These are phyloP conservation scores for Withania somnifera DNA, from an alignment of 305 asterid species.

Conservation along the genomic window DNA sequence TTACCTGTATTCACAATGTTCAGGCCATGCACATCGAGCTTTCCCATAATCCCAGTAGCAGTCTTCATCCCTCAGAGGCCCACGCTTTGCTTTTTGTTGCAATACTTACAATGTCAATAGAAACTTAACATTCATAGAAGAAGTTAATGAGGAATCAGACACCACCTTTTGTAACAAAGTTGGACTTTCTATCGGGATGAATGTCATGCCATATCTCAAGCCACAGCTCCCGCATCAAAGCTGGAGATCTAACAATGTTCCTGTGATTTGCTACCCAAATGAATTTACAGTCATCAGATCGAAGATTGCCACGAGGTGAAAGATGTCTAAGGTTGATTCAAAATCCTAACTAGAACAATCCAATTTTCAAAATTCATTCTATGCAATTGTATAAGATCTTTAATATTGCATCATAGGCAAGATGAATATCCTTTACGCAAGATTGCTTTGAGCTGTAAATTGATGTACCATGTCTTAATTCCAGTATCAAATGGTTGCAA, in stretches of 20 bases:
- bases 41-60: conserved; percentile 99
- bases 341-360: background rate
- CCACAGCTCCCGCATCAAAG: conserved; percentile 96
- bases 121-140: background rate
- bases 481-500: background rate
- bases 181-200: conserved; percentile 71
- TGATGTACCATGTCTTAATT: background rate
- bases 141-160: conserved; percentile 7
- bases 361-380: background rate
- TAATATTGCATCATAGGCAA: background rate
- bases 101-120: conserved; percentile 1
- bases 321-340: background rate
- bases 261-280: conserved; percentile 77
- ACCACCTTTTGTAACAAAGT: conserved; percentile 88
- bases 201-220: conserved; percentile 98
- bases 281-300: conserved; percentile 2
- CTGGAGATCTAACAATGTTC: conserved; percentile 86
- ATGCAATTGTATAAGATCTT: background rate
- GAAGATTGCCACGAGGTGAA: background rate
- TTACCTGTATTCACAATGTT: conserved; percentile 94
- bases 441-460: background rate
- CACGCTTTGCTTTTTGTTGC: conserved; percentile 58
- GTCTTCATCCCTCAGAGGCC: conserved; percentile 95
- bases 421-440: background rate
- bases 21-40: conserved; percentile 97